Evolutionary conservation across 1,284 basidiomycete species (phyloP).

Genomic region (Stereum hirsutum): DNA sequence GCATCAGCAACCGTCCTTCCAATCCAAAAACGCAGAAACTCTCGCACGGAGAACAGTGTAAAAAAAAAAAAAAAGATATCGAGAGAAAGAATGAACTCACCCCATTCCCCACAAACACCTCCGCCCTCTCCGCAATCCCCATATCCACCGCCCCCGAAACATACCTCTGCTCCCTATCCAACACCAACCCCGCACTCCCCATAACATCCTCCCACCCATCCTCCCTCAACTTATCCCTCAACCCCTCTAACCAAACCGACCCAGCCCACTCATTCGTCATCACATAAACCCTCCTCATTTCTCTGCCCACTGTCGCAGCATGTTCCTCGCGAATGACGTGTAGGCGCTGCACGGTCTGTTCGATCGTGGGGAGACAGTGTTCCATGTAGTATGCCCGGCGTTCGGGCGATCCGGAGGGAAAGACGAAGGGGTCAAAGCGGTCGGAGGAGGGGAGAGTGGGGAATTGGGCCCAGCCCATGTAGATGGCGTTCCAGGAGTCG

Average conservation of each 20-base stretch:
- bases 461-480: slow-evolving; percentile 33
- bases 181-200: slow-evolving; percentile 25
- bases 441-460: slow-evolving; percentile 28
- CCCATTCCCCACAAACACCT: slow-evolving; percentile 37
- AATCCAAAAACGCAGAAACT: not conserved
- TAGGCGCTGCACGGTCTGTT: slow-evolving; percentile 29
- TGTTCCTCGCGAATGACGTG: slow-evolving; percentile 16
- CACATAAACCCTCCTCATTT: slow-evolving; percentile 23
- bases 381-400: slow-evolving; percentile 20
- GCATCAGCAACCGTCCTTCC: not conserved
- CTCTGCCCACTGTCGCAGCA: slow-evolving; percentile 13
- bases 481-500: slow-evolving; percentile 28
- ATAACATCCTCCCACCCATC: slow-evolving; percentile 16
- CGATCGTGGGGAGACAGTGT: slow-evolving; percentile 33
- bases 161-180: slow-evolving; percentile 29
- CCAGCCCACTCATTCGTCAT: slow-evolving; percentile 25
- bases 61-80: no score
- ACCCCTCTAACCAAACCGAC: slow-evolving; percentile 23
- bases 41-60: no score
- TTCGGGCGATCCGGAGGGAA: slow-evolving; percentile 13
- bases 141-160: slow-evolving; percentile 33
- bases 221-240: slow-evolving; percentile 17
- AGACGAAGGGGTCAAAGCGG: slow-evolving; percentile 16
- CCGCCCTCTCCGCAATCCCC: slow-evolving; percentile 31
- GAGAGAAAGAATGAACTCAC: slow-evolving; percentile 18